These are phyloP conservation scores for Chrysosphaeria jannelii DNA, from an alignment of 2,329 filamentous ascomycete genomes.

Conservation along the genomic window DNA sequence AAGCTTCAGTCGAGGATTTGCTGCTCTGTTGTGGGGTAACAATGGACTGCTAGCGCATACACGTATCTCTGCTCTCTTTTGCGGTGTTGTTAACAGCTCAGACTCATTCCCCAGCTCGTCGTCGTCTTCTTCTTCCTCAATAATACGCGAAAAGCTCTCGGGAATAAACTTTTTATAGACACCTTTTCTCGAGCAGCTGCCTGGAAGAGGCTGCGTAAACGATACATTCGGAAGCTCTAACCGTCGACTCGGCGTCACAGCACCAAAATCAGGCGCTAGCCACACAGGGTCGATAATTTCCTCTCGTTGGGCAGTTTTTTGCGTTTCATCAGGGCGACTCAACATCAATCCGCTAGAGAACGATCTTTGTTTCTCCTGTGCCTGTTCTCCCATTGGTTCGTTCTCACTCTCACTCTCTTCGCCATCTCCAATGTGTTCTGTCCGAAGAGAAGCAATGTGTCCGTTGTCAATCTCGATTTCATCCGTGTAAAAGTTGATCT, in stretches of 20 bases:
- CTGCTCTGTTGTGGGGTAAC: neutral
- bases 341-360: neutral
- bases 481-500: constrained; percentile 61
- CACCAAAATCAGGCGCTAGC: constrained; percentile 11
- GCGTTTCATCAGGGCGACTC: neutral
- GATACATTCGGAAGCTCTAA: neutral
- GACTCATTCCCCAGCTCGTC: constrained; percentile 1
- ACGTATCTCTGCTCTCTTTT: no score
- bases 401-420: constrained; percentile 6
- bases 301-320: no score
- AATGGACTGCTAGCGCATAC: no score
- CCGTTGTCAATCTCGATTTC: constrained; percentile 76
- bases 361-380: neutral
- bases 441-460: constrained; percentile 25
- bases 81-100: no score
- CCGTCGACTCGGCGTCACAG: constrained; percentile 5
- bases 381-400: constrained; percentile 5
- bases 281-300: constrained; percentile 10
- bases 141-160: constrained; percentile 1
- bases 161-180: constrained; percentile 2
- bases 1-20: neutral
- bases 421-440: constrained; percentile 4
- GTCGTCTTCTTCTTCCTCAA: constrained; percentile 8
- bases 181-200: neutral
- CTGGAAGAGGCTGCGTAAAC: constrained; percentile 1